Base-by-base conservation (phyloP, 179 eudicot species). In the Gypsophila paniculata region DNA sequence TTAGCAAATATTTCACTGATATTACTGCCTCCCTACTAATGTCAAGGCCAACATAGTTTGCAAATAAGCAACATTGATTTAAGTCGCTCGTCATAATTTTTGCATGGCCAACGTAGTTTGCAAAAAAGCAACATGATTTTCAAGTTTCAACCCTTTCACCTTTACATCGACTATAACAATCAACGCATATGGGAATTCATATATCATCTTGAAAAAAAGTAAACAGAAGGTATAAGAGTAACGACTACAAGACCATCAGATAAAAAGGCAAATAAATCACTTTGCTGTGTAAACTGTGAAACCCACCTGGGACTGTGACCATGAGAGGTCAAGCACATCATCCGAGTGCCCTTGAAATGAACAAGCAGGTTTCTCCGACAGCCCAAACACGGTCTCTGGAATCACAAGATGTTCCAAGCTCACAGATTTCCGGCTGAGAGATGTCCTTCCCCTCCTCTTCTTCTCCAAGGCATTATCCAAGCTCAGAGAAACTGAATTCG, bases 281-380 rank as follows among this genome's bases (percentile, higher is more conserved):
- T 21, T 21, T 5, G 18, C 22, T 42, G 11, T 65, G 34, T 26
- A 68, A 18, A 34, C 48, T 29, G 64, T 48, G 73, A 36, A 69
- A 80, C 96, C 81, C 62, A 94, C 99, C 96, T 91, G 93, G 64
- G 95, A 85, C 77, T 92, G 90, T 72, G 99, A 94, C 99, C 99
- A 94, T n/a, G 99, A 94, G 65, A 94, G 89, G 79, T 94, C 97
- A 78, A 94, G 93, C 79, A 94, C 97, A 61, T 90, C 96, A 73
- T 86, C 90, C 19, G 87, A 78, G 82, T 94, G 99, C 73, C 99
- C 99, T 76, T 81, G 74, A 75, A 94, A 92, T 48, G 97, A 91
- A 86, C 97, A 94, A 38, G 88, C n/a, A 13, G 99, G 97, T 82
- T 91, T 94, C 71, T 94, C 99, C 32, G 90, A 90, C 36, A 94